phyloP scores from a whole-genome alignment of 352 stramenopile species.

The Phytophthora megakarya region DNA sequence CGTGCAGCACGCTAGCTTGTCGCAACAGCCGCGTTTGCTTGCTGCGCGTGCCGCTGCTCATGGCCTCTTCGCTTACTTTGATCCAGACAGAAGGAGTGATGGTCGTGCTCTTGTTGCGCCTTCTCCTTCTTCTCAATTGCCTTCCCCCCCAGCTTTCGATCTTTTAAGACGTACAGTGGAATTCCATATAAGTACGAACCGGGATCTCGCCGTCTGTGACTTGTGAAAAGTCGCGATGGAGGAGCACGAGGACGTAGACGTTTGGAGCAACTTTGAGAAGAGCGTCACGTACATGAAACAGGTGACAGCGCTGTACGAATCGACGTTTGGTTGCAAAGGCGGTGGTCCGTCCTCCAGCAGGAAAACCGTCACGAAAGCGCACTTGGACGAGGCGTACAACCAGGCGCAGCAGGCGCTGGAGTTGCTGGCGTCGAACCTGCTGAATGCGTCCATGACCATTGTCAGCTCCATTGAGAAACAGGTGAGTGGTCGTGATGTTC shows the following conservation, averaged over 20 bases:
- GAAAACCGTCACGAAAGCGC: constrained; percentile 41
- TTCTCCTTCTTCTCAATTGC: constrained; percentile 14
- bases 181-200: constrained; percentile 13
- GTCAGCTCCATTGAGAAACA: constrained; percentile 47
- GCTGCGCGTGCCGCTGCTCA: constrained; percentile 34
- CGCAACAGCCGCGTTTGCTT: constrained; percentile 49
- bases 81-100: constrained; percentile 29
- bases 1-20: constrained; percentile 79
- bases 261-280: constrained; percentile 53
- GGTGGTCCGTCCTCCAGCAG: background rate
- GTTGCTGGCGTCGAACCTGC: constrained; percentile 61
- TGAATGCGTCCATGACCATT: constrained; percentile 51
- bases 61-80: constrained; percentile 8
- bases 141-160: constrained; percentile 24
- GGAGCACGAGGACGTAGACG: constrained; percentile 23
- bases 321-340: constrained; percentile 37
- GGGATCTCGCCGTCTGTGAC: background rate
- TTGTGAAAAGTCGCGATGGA: background rate
- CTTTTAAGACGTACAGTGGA: constrained; percentile 10
- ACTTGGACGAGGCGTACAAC: constrained; percentile 48
- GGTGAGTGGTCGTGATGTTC: constrained; percentile 10
- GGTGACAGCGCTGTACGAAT: constrained; percentile 57
- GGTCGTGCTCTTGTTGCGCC: constrained; percentile 21
- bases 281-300: constrained; percentile 61
- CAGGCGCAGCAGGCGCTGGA: constrained; percentile 61